These are phyloP conservation scores for Viola pubescens DNA, from an alignment of 441 rosid genomes.

Conservation along the genomic window DNA sequence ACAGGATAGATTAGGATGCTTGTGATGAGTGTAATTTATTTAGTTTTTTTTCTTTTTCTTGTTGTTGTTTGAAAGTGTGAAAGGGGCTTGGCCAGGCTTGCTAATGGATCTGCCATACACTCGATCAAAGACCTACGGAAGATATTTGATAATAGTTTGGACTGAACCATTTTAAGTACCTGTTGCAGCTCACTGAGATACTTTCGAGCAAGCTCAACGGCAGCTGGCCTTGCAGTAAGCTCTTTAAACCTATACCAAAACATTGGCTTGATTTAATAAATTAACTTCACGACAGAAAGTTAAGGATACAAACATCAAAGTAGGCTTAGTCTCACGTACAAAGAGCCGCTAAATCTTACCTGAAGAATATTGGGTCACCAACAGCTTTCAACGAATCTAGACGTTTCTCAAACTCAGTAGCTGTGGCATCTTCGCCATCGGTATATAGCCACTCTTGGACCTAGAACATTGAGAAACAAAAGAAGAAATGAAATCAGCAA, in stretches of 20 bases:
- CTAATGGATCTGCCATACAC: neutral
- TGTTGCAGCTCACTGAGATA: conserved; percentile 61
- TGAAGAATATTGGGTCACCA: conserved; percentile 75
- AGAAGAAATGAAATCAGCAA: conserved; percentile 3
- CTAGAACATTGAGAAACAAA: conserved; percentile 28
- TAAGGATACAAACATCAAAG: neutral
- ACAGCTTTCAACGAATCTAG: conserved; percentile 63
- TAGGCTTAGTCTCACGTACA: neutral
- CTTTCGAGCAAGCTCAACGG: conserved; percentile 49
- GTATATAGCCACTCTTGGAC: conserved; percentile 97
- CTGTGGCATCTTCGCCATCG: conserved; percentile 92
- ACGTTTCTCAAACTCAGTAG: conserved; percentile 57
- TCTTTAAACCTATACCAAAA: conserved; percentile 53
- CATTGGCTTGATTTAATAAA: conserved; percentile 3
- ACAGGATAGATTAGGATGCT: too few species aligned
- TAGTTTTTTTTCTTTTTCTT: neutral
- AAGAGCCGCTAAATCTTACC: conserved; percentile 34
- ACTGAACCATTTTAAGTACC: conserved; percentile 31
- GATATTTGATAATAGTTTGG: neutral
- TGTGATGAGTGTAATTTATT: neutral
- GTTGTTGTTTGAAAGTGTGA: too few species aligned
- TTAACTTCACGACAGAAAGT: neutral
- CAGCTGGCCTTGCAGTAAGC: conserved; percentile 73
- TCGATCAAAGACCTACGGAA: neutral
- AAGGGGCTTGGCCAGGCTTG: too few species aligned